phyloP scores from a whole-genome alignment of 345 rosid species.

The Rhizophora mangle region DNA sequence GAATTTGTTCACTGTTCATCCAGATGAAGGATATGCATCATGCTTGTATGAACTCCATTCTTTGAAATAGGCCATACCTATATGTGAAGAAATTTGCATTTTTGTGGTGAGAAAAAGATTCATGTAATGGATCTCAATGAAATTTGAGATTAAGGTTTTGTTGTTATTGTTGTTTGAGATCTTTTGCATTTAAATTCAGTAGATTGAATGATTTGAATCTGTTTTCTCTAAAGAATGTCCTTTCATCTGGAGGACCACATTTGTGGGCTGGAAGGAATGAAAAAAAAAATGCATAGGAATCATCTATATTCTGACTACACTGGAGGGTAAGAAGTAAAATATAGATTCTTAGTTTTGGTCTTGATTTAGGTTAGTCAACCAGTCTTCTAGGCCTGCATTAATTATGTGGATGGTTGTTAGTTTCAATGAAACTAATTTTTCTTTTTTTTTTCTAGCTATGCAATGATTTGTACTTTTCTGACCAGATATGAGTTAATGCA shows the following conservation, averaged over 20 bases:
- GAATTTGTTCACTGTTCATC: neutral
- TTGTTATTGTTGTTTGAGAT: too few species aligned
- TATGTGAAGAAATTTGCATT: neutral
- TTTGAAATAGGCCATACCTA: neutral
- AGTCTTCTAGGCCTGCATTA: neutral
- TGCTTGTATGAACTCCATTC: neutral
- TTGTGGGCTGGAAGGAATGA: neutral
- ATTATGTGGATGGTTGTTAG: neutral
- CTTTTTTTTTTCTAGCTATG: constrained; percentile 9
- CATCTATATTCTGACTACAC: too few species aligned
- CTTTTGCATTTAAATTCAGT: too few species aligned
- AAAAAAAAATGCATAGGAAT: too few species aligned
- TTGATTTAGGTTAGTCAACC: neutral
- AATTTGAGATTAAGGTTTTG: too few species aligned
- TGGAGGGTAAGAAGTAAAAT: neutral
- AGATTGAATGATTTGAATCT: neutral
- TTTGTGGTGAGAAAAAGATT: neutral
- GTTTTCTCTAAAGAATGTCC: neutral
- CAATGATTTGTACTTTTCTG: neutral
- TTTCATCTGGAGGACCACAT: neutral
- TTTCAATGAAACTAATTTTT: neutral
- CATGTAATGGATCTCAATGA: too few species aligned
- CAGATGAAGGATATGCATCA: neutral
- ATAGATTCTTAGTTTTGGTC: neutral
- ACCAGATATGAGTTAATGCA: constrained; percentile 32